Evolutionary conservation across 352 stramenopile species (phyloP).

Genomic region (Blastocystis sp.): DNA sequence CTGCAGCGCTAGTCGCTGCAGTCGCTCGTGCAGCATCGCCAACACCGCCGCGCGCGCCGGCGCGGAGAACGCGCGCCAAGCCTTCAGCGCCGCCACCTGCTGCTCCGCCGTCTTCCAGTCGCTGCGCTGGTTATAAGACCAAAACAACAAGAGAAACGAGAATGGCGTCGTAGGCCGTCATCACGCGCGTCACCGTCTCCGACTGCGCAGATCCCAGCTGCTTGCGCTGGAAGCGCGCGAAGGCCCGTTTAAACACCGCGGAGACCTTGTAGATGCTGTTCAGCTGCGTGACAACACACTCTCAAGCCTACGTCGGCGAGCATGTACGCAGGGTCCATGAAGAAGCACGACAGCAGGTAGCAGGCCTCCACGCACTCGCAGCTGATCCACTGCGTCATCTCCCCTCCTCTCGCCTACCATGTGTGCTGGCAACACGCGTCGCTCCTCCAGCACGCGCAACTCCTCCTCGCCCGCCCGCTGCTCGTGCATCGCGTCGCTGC

Average conservation of each 20-base stretch:
- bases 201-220: not conserved
- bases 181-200: not conserved
- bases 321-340: slow-evolving; percentile 93
- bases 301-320: not conserved
- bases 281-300: not conserved
- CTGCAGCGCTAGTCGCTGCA: not conserved
- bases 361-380: slow-evolving; percentile 90
- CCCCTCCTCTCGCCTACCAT: slow-evolving; percentile 64
- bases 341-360: slow-evolving; percentile 92
- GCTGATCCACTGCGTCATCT: slow-evolving; percentile 79
- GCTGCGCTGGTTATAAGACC: not conserved
- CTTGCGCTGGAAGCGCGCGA: not conserved
- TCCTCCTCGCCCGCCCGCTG: slow-evolving; percentile 90
- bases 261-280: slow-evolving; percentile 9
- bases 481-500: slow-evolving; percentile 63
- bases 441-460: slow-evolving; percentile 79
- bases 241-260: not conserved
- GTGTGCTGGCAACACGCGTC: slow-evolving; percentile 90
- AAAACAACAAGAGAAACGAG: not conserved
- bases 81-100: not conserved
- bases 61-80: not conserved
- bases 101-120: not conserved
- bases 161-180: not conserved
- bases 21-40: not conserved
- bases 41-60: not conserved